Conservation (phyloP, 2,329 filamentous ascomycete species). For the Anthostomella pinea region DNA sequence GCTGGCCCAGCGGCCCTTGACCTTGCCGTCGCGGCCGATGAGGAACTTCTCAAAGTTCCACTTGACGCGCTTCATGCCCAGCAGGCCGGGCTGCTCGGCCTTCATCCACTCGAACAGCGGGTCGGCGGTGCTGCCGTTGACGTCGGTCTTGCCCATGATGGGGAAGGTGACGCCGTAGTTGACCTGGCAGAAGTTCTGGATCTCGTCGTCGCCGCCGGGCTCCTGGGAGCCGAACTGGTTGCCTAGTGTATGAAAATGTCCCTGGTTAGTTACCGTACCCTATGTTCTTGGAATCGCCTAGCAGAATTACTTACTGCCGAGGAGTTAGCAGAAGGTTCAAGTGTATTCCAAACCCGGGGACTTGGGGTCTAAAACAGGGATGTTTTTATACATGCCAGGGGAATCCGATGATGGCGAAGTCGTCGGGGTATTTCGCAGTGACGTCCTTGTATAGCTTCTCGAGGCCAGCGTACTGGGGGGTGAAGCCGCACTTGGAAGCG, state of each 20-base stretch:
- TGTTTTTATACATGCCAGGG: no score
- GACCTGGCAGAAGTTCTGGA: slow-evolving; percentile 81
- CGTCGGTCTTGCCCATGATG: slow-evolving; percentile 86
- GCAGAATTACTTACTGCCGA: no score
- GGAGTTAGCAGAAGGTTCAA: no score
- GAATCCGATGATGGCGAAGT: slow-evolving; percentile 89
- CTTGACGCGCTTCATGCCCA: slow-evolving; percentile 90
- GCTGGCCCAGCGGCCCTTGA: slow-evolving; percentile 83
- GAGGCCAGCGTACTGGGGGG: slow-evolving; percentile 87
- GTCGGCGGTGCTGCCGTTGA: slow-evolving; percentile 80
- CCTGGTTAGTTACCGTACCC: no score
- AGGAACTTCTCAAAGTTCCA: slow-evolving; percentile 99
- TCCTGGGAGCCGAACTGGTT: slow-evolving; percentile 96
- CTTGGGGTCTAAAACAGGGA: no score
- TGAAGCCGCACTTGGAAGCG: slow-evolving; percentile 98
- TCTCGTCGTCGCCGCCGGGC: slow-evolving; percentile 76
- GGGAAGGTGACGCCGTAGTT: slow-evolving; percentile 96
- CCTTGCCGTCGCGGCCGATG: slow-evolving; percentile 78
- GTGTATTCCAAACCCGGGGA: no score
- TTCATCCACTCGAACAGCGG: slow-evolving; percentile 79
- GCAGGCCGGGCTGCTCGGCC: slow-evolving; percentile 70
- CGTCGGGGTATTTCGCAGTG: slow-evolving; percentile 64
- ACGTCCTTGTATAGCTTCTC: slow-evolving; percentile 85
- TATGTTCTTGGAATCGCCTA: no score
- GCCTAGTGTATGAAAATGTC: no score